A percentile compares a stretch with the other conserved stretches of the same genome.
These are phyloP conservation scores for Lyophyllum decastes DNA, from an alignment of 768 basidiomycete species.

Conservation along the genomic window DNA sequence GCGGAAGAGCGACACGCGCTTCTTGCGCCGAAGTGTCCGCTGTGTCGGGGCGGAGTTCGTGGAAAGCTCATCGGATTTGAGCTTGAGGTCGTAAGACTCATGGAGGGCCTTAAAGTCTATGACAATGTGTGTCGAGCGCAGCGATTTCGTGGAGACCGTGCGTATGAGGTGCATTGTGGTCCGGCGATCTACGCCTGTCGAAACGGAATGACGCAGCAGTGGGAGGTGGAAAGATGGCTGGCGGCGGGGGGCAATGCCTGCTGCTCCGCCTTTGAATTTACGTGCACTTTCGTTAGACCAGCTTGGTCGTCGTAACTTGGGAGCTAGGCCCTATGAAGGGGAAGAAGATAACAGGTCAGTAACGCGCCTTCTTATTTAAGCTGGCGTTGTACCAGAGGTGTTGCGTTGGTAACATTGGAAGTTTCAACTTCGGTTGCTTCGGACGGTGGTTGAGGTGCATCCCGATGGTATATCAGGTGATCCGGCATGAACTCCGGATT, in stretches of 20 bases:
- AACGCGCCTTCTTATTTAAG: neutral
- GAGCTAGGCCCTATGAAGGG: neutral
- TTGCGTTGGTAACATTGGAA: constrained; percentile 15
- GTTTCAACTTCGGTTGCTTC: constrained; percentile 1
- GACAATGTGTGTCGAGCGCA: constrained; percentile 16
- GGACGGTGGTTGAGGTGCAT: neutral
- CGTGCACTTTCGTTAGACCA: constrained; percentile 7
- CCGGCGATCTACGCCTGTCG: constrained; percentile 13
- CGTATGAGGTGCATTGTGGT: constrained; percentile 13
- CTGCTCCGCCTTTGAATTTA: neutral
- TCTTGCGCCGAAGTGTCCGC: constrained; percentile 41
- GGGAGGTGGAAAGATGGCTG: neutral
- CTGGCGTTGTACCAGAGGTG: constrained; percentile 9
- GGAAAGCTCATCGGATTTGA: neutral
- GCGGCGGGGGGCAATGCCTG: neutral
- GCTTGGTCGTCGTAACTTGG: constrained; percentile 3
- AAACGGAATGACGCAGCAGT: constrained; percentile 8
- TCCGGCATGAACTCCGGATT: neutral
- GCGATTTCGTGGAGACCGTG: constrained; percentile 21
- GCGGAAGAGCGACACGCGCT: constrained; percentile 33
- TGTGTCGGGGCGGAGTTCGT: constrained; percentile 6
- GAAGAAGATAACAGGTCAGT: neutral
- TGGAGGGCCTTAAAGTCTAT: constrained; percentile 17
- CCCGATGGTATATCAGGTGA: neutral
- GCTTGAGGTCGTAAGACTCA: constrained; percentile 5